phyloP scores from a whole-genome alignment of 2,329 filamentous ascomycete species.

The Pseudocercospora crystallina region DNA sequence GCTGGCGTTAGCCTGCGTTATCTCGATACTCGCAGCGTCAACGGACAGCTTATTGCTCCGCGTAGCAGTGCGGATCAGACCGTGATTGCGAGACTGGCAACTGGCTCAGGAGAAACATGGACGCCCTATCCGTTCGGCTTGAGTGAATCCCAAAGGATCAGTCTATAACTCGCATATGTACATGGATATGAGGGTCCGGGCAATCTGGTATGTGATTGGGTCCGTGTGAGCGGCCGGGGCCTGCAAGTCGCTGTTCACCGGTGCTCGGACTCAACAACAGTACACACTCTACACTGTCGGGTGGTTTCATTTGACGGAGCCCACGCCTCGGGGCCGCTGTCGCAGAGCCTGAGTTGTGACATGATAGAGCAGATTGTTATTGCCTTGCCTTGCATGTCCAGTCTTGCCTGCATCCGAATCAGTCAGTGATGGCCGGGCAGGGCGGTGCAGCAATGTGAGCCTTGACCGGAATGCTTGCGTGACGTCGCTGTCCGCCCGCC shows the following conservation, averaged over 20 bases:
- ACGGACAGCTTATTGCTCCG: conserved; percentile 15
- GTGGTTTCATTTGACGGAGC: too few species aligned
- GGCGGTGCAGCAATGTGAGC: conserved; percentile 1
- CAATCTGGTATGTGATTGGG: conserved; percentile 16
- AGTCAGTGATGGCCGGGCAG: background rate
- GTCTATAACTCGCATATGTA: conserved; percentile 1
- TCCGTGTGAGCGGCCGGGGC: background rate
- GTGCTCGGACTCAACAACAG: conserved; percentile 9
- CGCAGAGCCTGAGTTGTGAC: too few species aligned
- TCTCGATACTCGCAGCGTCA: conserved; percentile 4
- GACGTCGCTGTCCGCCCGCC: conserved; percentile 1
- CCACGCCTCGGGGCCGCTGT: too few species aligned
- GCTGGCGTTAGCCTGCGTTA: conserved; percentile 2
- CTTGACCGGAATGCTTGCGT: conserved; percentile 8
- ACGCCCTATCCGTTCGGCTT: conserved; percentile 16
- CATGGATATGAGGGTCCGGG: conserved; percentile 1
- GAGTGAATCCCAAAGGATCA: conserved; percentile 8
- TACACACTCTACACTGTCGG: too few species aligned
- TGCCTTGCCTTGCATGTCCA: background rate
- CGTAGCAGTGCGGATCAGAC: conserved; percentile 7
- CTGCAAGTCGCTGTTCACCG: conserved; percentile 6
- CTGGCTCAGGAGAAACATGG: background rate
- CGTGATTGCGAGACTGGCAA: conserved; percentile 11
- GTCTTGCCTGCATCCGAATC: background rate
- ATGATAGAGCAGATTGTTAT: background rate